phyloP scores from a whole-genome alignment of 805 yeast species.

The Komagataella mondaviorum region DNA sequence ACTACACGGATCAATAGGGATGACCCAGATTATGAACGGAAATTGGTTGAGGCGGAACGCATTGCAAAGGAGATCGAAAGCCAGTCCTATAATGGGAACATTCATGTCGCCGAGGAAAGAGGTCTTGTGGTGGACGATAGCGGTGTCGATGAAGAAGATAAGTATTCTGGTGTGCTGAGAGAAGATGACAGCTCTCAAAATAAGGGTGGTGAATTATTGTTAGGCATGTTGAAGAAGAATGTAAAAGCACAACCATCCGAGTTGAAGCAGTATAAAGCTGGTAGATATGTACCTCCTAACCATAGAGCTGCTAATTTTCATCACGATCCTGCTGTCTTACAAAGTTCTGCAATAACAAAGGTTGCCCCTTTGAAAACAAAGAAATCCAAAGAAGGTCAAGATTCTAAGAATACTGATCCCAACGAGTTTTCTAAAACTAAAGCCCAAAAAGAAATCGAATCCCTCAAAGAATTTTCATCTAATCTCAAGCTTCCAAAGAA shows the following conservation, averaged over 20 bases:
- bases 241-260: slow-evolving; percentile 8
- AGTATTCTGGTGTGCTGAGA: slow-evolving; percentile 84
- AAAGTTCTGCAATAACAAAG: slow-evolving; percentile 27
- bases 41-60: slow-evolving; percentile 57
- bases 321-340: slow-evolving; percentile 55
- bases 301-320: slow-evolving; percentile 37
- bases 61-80: slow-evolving; percentile 77
- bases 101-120: slow-evolving; percentile 87
- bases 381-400: neutral
- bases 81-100: slow-evolving; percentile 47
- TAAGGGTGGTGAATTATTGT: slow-evolving; percentile 11
- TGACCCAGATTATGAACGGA: slow-evolving; percentile 60
- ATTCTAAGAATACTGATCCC: slow-evolving; percentile 1
- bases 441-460: slow-evolving; percentile 52
- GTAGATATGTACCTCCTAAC: slow-evolving; percentile 41
- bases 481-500: slow-evolving; percentile 47
- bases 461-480: slow-evolving; percentile 67
- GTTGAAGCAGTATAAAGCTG: slow-evolving; percentile 15
- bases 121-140: slow-evolving; percentile 66
- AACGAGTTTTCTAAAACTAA: slow-evolving; percentile 28
- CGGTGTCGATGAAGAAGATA: slow-evolving; percentile 91
- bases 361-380: neutral
- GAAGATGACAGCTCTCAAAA: slow-evolving; percentile 20
- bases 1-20: slow-evolving; percentile 63
- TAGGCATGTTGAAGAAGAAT: slow-evolving; percentile 14